These are phyloP conservation scores for Ascosphaera apis DNA, from an alignment of 2,329 filamentous ascomycete species.

Conservation along the genomic window DNA sequence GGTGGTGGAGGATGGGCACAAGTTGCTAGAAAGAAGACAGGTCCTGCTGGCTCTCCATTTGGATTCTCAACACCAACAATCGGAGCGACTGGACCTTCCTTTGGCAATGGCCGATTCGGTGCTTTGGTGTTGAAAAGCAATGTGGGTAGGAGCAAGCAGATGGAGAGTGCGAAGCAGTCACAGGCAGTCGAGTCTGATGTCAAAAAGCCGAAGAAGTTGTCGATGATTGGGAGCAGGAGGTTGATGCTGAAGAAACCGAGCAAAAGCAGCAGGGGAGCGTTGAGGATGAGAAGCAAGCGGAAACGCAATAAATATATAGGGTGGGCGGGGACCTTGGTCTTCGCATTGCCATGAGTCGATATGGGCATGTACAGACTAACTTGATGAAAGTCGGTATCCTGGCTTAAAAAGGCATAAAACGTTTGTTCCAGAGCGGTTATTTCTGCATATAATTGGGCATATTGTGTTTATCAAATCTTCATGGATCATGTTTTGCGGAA, in stretches of 20 bases:
- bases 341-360: too few relatives aligned
- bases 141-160: conserved; percentile 4
- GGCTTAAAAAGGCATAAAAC: conserved; percentile 1
- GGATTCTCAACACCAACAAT: conserved; percentile 10
- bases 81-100: background rate
- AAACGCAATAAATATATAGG: background rate
- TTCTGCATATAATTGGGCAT: too few relatives aligned
- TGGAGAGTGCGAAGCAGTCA: conserved; percentile 4
- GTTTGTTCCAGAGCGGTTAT: too few relatives aligned
- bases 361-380: too few relatives aligned
- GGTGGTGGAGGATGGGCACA: conserved; percentile 17
- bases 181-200: conserved; percentile 6
- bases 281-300: background rate
- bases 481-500: too few relatives aligned
- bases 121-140: conserved; percentile 7
- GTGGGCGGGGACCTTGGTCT: too few relatives aligned
- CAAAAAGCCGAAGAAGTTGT: conserved; percentile 16
- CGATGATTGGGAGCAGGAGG: conserved; percentile 25
- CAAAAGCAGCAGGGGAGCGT: conserved; percentile 8
- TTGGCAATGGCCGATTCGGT: conserved; percentile 3
- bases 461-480: too few relatives aligned
- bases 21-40: conserved; percentile 15
- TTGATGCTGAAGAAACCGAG: conserved; percentile 17
- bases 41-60: conserved; percentile 6
- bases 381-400: too few relatives aligned